Percentiles rank a stretch among this genome's conserved stretches.
phyloP scores from a whole-genome alignment of 345 rosid genomes.

The Abelmoschus esculentus region DNA sequence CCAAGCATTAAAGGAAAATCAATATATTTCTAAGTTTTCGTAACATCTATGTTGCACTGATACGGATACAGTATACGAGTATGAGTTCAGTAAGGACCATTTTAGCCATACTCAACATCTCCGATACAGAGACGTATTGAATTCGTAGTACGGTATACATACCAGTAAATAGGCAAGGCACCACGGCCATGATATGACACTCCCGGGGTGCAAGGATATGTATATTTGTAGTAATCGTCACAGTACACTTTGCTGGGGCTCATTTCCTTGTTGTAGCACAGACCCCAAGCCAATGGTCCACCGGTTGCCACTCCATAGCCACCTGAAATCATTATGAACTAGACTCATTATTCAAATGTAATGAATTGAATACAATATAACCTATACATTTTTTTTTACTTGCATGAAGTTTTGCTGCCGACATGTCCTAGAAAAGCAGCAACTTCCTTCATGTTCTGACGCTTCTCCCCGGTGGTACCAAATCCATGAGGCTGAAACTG shows the following conservation, averaged over 20 bases:
- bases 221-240: conserved; percentile 57
- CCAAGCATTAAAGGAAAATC: too few species aligned
- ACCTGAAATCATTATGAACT: conserved; percentile 33
- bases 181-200: conserved; percentile 83
- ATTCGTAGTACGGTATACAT: neutral
- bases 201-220: conserved; percentile 69
- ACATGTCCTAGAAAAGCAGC: conserved; percentile 74
- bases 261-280: conserved; percentile 86
- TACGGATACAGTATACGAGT: too few species aligned
- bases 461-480: conserved; percentile 61
- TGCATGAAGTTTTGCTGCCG: conserved; percentile 76
- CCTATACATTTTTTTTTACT: conserved; percentile 1
- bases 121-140: too few species aligned
- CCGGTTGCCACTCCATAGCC: conserved; percentile 96
- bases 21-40: too few species aligned
- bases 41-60: too few species aligned
- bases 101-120: too few species aligned
- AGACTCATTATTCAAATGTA: neutral
- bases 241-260: conserved; percentile 67
- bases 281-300: conserved; percentile 85
- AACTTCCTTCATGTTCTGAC: conserved; percentile 46
- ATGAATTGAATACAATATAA: too few species aligned
- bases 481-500: conserved; percentile 60
- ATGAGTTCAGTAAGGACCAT: too few species aligned
- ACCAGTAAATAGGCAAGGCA: conserved; percentile 80